Percentiles rank a stretch among this genome's conserved stretches.
These are phyloP conservation scores for Stephania yunnanensis DNA, from an alignment of 164 flowering plant genomes.

Conservation along the genomic window DNA sequence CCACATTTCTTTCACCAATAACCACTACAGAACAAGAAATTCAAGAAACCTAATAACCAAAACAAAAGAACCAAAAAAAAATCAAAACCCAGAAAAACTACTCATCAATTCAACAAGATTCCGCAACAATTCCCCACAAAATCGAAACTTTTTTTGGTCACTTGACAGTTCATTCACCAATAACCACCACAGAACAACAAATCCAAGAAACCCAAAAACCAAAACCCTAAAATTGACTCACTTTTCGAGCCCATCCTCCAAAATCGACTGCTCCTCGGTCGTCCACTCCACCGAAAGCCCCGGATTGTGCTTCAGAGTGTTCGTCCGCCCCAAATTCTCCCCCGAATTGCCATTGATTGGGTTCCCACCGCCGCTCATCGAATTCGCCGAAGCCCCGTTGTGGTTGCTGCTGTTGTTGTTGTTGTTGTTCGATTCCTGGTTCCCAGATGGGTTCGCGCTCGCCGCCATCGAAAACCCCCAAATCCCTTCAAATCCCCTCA, in stretches of 20 bases:
- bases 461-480: slow-evolving; percentile 32
- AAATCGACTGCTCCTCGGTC: slow-evolving; percentile 44
- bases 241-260: slow-evolving; percentile 48
- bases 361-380: slow-evolving; percentile 10
- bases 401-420: too few species aligned
- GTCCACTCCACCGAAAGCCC: slow-evolving; percentile 58
- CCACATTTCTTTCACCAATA: too few species aligned
- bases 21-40: background rate
- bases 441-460: slow-evolving; percentile 45
- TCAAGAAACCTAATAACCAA: background rate
- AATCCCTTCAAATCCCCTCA: slow-evolving; percentile 2
- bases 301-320: slow-evolving; percentile 48
- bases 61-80: background rate
- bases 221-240: slow-evolving; percentile 23
- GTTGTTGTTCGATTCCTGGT: slow-evolving; percentile 28
- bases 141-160: too few species aligned
- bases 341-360: slow-evolving; percentile 22
- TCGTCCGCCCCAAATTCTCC: slow-evolving; percentile 20
- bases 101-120: too few species aligned
- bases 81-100: too few species aligned
- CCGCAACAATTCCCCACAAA: too few species aligned
- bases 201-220: background rate
- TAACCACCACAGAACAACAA: background rate
- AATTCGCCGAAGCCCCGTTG: slow-evolving; percentile 23
- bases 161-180: too few species aligned